Percentiles rank a stretch among this genome's conserved stretches.
These are phyloP conservation scores for Fraxinus excelsior DNA, from an alignment of 257 asterid species.

Conservation along the genomic window DNA sequence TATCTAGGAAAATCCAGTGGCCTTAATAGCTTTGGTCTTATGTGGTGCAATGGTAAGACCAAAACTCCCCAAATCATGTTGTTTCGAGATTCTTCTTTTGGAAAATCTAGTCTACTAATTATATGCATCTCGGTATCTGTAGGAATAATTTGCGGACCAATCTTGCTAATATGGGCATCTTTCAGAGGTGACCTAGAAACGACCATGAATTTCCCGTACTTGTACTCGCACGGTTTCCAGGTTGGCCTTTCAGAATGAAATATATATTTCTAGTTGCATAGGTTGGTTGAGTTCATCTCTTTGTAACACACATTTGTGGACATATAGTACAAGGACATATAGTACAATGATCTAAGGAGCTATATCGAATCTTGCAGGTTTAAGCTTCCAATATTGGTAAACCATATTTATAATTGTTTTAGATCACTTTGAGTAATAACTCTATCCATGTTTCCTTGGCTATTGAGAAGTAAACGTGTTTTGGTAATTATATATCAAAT, in stretches of 20 bases:
- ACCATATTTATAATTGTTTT: too few species aligned
- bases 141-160: slow-evolving; percentile 72
- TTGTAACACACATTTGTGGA: too few species aligned
- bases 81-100: slow-evolving; percentile 11
- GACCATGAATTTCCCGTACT: slow-evolving; percentile 66
- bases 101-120: slow-evolving; percentile 1
- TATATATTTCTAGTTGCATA: background rate
- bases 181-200: slow-evolving; percentile 74
- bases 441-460: too few species aligned
- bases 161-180: slow-evolving; percentile 73
- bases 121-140: background rate
- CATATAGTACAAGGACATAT: too few species aligned
- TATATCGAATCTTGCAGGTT: too few species aligned
- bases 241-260: slow-evolving; percentile 28
- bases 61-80: slow-evolving; percentile 1
- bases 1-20: slow-evolving; percentile 86
- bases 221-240: slow-evolving; percentile 83
- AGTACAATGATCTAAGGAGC: too few species aligned
- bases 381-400: too few species aligned
- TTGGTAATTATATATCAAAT: background rate
- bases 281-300: background rate
- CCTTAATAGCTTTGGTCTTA: slow-evolving; percentile 90
- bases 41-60: slow-evolving; percentile 92
- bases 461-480: too few species aligned
- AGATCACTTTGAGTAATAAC: too few species aligned